Percentiles rank a stretch among this genome's conserved stretches.
Evolutionary conservation across 2,329 filamentous ascomycete genomes (phyloP).

Genomic region (Orbilia oligospora): DNA sequence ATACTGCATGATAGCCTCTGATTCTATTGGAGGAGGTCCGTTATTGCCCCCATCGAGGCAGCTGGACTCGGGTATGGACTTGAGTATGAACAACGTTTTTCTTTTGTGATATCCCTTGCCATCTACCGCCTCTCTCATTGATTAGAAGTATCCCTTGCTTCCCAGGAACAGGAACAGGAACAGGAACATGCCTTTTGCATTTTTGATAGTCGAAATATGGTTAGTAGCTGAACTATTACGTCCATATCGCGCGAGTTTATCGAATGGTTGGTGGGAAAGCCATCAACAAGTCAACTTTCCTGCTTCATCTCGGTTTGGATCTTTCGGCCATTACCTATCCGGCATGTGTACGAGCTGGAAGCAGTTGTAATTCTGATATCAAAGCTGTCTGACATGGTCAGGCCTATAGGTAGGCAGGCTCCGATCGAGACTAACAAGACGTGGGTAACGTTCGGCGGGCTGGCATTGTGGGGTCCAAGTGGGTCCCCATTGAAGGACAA

Average conservation of each 20-base stretch:
- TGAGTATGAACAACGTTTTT: neutral
- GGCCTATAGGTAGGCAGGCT: conserved; percentile 60
- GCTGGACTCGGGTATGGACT: conserved; percentile 21
- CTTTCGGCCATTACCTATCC: conserved; percentile 60
- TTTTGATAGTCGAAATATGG: conserved; percentile 3
- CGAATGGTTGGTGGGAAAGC: conserved; percentile 33
- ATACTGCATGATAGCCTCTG: conserved; percentile 3
- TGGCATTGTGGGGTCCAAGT: conserved; percentile 24
- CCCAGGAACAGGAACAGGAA: conserved; percentile 55
- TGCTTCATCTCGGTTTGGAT: conserved; percentile 32
- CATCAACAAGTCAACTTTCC: conserved; percentile 12
- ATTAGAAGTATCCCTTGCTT: conserved; percentile 52
- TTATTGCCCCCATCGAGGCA: conserved; percentile 21
- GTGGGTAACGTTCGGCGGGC: conserved; percentile 54
- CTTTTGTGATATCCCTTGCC: conserved; percentile 7
- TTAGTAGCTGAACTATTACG: conserved; percentile 37
- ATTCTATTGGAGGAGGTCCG: neutral
- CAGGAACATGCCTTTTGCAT: conserved; percentile 13
- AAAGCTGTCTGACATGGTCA: conserved; percentile 44
- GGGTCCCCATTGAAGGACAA: conserved; percentile 40
- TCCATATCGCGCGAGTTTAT: conserved; percentile 30
- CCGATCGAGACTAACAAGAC: conserved; percentile 43
- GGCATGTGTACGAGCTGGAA: conserved; percentile 51
- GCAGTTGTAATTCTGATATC: conserved; percentile 30
- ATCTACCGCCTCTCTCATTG: conserved; percentile 19